Conservation (phyloP, 257 asterid genomes). For the Solanum medicagineum region DNA sequence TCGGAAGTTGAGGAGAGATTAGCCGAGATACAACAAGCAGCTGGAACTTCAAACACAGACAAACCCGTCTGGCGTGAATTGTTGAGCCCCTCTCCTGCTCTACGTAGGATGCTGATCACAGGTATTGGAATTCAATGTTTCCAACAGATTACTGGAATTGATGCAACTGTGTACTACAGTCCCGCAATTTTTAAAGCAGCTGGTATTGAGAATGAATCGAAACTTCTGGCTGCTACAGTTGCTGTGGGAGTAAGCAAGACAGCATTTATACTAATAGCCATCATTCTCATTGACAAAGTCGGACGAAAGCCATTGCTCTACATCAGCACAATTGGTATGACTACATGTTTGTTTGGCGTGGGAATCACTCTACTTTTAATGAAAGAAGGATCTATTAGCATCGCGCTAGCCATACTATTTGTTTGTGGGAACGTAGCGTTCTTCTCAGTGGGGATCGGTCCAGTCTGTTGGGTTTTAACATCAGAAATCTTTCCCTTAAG, state of each 20-base stretch:
- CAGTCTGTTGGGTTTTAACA: conserved; percentile 85
- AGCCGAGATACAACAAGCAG: conserved; percentile 60
- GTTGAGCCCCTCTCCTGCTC: conserved; percentile 57
- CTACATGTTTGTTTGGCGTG: conserved; percentile 47
- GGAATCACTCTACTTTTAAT: conserved; percentile 36
- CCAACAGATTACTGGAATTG: conserved; percentile 87
- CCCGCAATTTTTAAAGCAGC: conserved; percentile 73
- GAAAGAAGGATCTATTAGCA: conserved; percentile 31
- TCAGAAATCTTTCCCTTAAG: conserved; percentile 77
- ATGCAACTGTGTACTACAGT: conserved; percentile 88
- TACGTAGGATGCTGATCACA: conserved; percentile 54
- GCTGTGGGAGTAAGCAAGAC: conserved; percentile 86
- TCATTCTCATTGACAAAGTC: conserved; percentile 57
- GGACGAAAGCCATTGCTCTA: conserved; percentile 88
- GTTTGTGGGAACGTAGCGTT: conserved; percentile 87
- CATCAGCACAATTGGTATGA: conserved; percentile 87
- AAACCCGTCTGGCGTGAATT: conserved; percentile 75
- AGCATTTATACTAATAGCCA: conserved; percentile 52
- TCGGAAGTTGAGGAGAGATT: conserved; percentile 74
- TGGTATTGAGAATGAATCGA: conserved; percentile 48
- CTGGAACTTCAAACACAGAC: conserved; percentile 19
- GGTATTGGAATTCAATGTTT: conserved; percentile 89
- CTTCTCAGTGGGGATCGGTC: conserved; percentile 83
- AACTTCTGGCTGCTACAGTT: conserved; percentile 79
- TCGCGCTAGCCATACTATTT: conserved; percentile 32